A percentile compares a stretch with the other conserved stretches of the same genome.
Evolutionary conservation across 106 monocot species (phyloP).

Genomic region (Dendrobium catenatum): DNA sequence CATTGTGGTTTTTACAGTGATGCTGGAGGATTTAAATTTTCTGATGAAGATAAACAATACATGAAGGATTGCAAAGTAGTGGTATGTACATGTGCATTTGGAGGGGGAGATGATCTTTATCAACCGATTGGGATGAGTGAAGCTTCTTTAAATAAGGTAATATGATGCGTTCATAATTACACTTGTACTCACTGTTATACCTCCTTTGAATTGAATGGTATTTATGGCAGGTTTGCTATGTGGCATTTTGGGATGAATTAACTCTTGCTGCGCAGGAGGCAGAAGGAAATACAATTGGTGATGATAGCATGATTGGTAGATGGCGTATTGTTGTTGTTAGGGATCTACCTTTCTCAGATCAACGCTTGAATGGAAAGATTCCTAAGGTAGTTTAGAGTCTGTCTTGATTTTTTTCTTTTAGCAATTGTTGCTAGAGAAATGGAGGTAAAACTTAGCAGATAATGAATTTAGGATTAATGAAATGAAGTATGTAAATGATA

Average conservation of each 20-base stretch:
- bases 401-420: background rate
- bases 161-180: background rate
- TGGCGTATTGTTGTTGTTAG: slow-evolving; percentile 84
- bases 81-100: slow-evolving; percentile 94
- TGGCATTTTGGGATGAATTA: slow-evolving; percentile 98
- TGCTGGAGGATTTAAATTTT: slow-evolving; percentile 68
- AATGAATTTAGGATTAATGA: background rate
- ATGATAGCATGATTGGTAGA: slow-evolving; percentile 67
- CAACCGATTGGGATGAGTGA: slow-evolving; percentile 97
- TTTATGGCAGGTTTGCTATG: slow-evolving; percentile 75
- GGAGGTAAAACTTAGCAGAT: background rate
- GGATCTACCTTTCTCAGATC: slow-evolving; percentile 94
- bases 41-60: slow-evolving; percentile 69
- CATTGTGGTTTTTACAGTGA: slow-evolving; percentile 96
- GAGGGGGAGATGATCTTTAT: slow-evolving; percentile 91
- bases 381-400: slow-evolving; percentile 41
- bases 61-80: slow-evolving; percentile 79
- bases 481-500: background rate
- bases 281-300: slow-evolving; percentile 47
- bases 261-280: slow-evolving; percentile 65
- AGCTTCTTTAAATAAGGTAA: slow-evolving; percentile 62
- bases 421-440: background rate
- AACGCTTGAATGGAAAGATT: slow-evolving; percentile 93
- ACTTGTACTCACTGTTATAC: background rate
- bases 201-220: background rate